Evolutionary conservation across 768 basidiomycete species (phyloP), one percentile per base, ranked within the genome.

Genomic region (Sutorius australiensis): DNA sequence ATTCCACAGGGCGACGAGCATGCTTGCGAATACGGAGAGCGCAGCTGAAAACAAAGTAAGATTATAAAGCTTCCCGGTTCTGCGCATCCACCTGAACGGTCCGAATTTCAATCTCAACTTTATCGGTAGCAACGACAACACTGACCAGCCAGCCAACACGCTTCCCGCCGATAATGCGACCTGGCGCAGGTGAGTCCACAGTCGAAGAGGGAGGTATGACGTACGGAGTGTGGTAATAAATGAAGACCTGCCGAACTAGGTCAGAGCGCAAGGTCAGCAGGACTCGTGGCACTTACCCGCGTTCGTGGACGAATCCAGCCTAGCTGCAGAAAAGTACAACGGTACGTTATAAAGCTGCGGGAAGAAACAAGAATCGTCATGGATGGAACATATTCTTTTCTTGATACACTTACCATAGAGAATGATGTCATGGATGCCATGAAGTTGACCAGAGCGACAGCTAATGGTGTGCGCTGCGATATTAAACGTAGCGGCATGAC

Each of bases 401-500:
- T 50, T 46, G 17, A 27, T 8, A 33, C 38, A 58, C 73, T 64
- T 67, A 84, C 89, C 82, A 83, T 86, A 1, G 89, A 91, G 67
- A 89, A 94, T 34, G 87, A 84, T 19, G 84, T 77, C 71, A 89
- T 80, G 59, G 87, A 89, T 10, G 77, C 80, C 59, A 91, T 77
- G 39, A 95, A 78, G 69, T 93, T 95, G 42, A 81, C 80, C 46
- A 95, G 53, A 5, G 90, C 89, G 28, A 93, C 83, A 11, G 89
- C 86, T 17, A 93, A 69, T 5, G 92, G 91, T 21, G 89, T 94
- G 50, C 93, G 76, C 63, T 84, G 82, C 31, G 77, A 80, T 32
- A 95, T 79, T 51, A 95, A 72, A 48, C 81, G 80, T 57, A 97
- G 72, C 44, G 95, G 95, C 84, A 99, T 87, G 47, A 98, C 87